These are phyloP conservation scores for Yamadazyma sp. DNA, from an alignment of 1,139 yeast species.

Conservation along the genomic window DNA sequence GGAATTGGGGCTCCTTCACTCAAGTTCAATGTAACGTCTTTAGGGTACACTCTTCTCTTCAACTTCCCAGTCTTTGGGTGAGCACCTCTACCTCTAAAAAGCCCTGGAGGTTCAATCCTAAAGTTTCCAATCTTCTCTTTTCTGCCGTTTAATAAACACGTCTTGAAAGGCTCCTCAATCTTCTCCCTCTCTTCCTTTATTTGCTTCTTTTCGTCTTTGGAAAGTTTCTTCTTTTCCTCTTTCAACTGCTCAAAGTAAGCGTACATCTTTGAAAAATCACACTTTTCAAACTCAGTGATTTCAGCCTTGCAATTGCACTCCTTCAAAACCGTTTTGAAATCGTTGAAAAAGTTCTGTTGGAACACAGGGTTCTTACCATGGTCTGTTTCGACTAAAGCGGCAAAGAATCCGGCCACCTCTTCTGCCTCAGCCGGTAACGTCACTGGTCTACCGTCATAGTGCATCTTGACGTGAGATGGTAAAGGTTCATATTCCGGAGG, in stretches of 20 bases:
- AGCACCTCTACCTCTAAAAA: conserved; percentile 94
- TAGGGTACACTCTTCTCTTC: conserved; percentile 81
- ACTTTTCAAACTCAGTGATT: conserved; percentile 61
- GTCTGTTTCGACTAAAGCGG: conserved; percentile 83
- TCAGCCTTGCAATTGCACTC: conserved; percentile 60
- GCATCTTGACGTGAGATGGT: conserved; percentile 74
- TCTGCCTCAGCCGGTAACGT: conserved; percentile 78
- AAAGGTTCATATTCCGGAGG: conserved; percentile 91
- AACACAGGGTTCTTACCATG: conserved; percentile 87
- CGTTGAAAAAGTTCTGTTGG: conserved; percentile 82
- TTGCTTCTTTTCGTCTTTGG: conserved; percentile 71
- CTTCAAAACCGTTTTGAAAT: conserved; percentile 66
- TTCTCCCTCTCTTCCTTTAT: conserved; percentile 71
- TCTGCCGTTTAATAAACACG: conserved; percentile 81
- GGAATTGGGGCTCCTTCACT: conserved; percentile 76
- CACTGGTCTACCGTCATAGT: conserved; percentile 76
- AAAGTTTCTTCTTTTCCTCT: conserved; percentile 68
- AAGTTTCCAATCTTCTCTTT: conserved; percentile 92
- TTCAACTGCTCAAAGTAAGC: conserved; percentile 69
- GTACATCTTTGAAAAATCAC: conserved; percentile 78
- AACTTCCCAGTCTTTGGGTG: conserved; percentile 95
- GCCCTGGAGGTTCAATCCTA: conserved; percentile 92
- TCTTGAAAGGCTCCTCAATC: conserved; percentile 77
- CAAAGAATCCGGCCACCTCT: conserved; percentile 95
- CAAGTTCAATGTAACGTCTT: conserved; percentile 82